Evolutionary conservation across 805 yeast genomes (phyloP), one percentile per base, ranked within the genome.

Genomic region (Saccharomycopsis sp.): DNA sequence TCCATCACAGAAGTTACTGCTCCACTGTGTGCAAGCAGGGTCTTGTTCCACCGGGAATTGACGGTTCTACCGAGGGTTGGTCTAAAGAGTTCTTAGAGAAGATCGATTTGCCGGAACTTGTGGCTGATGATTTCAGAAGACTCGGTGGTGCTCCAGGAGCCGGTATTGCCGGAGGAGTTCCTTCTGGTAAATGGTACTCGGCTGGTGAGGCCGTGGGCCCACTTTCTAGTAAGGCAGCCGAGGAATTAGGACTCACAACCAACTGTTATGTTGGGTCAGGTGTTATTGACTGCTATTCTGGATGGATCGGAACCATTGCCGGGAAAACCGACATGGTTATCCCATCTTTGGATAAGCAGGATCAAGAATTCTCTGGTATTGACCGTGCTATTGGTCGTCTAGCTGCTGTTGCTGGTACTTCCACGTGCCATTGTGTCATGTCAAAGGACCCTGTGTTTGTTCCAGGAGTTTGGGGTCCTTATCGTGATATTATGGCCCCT

Each of bases 391-490:
- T 86, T 64, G 96, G 96, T 59, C 82, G 97, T 66, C 78, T 94
- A 64, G 98, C 99, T 15, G 97, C 97, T 1, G 97, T 94, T 20
- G 98, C 99, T 0, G 99, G 99, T 61, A 94, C 99, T 3, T 91
- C 97, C 1, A 94, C 99, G 0, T 94, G 99, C 70, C 98, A 94
- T 72, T 85, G 94, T 65, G 91, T 89, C 58, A 79, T 93, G 79
- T 86, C 96, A 29, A 79, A 82, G 61, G 86, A 89, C 34, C 87
- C 97, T 0, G 83, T 90, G 51, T 92, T 93, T 70, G 98, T 93
- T 8, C 83, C 89, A 51, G 99, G 99, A 61, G 97, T 94, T 38
- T 94, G 99, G 99, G 99, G 99, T 14, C 99, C 99, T 1, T 94
- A 94, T 73, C 80, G 91, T 67, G 97, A 92, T 71, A 96, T 89